Conservation (phyloP, 139 green algal genomes). For the Coelastrella sp. region DNA sequence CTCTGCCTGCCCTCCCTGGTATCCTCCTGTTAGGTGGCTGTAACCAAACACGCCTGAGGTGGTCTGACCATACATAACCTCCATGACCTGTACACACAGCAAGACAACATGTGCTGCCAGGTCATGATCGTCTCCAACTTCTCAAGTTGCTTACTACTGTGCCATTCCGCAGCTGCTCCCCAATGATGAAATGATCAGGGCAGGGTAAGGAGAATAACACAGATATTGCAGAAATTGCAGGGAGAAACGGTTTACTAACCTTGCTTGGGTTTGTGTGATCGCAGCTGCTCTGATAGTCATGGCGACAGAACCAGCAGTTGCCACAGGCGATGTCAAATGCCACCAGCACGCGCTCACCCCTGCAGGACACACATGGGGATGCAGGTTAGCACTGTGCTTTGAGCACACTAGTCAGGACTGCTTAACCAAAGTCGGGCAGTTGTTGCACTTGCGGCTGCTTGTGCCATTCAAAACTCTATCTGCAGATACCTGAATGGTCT, state of each 20-base stretch:
- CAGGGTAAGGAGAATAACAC: neutral
- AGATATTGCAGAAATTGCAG: neutral
- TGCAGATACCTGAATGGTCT: no score
- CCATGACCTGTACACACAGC: conserved; percentile 40
- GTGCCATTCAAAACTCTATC: no score
- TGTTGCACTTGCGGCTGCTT: no score
- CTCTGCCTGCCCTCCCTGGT: conserved; percentile 81
- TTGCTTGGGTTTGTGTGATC: conserved; percentile 68
- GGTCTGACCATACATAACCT: conserved; percentile 57
- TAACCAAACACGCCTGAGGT: conserved; percentile 65
- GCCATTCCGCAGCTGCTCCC: no score
- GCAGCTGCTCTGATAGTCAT: conserved; percentile 63
- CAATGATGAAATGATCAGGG: no score
- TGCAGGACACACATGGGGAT: neutral
- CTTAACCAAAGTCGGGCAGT: no score
- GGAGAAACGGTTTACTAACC: neutral
- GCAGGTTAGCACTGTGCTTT: neutral
- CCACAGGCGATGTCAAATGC: conserved; percentile 85
- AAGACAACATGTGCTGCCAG: neutral
- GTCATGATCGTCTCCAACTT: no score
- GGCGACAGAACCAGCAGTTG: conserved; percentile 72
- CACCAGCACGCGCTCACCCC: conserved; percentile 78
- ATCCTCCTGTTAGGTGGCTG: conserved; percentile 75
- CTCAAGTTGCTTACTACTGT: no score
- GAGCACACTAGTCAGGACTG: no score